Evolutionary conservation across 768 basidiomycete genomes (phyloP).

Genomic region (Zangia roseola): DNA sequence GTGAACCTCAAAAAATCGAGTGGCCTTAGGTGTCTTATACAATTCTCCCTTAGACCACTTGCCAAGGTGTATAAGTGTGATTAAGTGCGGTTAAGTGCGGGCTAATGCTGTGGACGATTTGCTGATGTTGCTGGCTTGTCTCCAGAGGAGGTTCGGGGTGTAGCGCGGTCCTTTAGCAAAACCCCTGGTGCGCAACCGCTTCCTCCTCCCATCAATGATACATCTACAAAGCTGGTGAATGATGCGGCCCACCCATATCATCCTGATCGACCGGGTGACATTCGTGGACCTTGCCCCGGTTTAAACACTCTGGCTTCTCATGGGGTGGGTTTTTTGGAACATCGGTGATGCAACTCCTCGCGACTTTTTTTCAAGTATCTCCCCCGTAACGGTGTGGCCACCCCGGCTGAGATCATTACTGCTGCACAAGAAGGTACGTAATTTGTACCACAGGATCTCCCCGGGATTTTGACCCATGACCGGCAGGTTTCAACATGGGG

Average conservation of each 20-base stretch:
- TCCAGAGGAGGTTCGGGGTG: slow-evolving; percentile 11
- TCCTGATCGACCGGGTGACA: slow-evolving; percentile 19
- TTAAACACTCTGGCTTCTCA: slow-evolving; percentile 27
- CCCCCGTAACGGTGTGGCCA: slow-evolving; percentile 18
- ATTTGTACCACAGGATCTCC: not conserved
- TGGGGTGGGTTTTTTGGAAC: slow-evolving; percentile 14
- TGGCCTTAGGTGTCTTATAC: no score
- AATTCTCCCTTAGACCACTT: no score
- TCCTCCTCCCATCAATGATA: slow-evolving; percentile 24
- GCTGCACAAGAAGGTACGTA: slow-evolving; percentile 22
- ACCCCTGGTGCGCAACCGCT: slow-evolving; percentile 25
- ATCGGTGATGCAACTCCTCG: not conserved
- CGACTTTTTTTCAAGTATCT: slow-evolving; percentile 16
- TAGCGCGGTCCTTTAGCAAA: slow-evolving; percentile 11
- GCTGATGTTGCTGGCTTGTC: slow-evolving; percentile 11
- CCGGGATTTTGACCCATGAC: not conserved
- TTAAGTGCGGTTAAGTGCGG: no score
- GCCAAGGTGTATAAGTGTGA: no score
- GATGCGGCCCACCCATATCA: slow-evolving; percentile 19
- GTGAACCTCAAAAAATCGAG: no score
- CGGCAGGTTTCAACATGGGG: slow-evolving; percentile 27
- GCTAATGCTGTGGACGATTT: no score
- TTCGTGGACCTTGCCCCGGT: slow-evolving; percentile 27
- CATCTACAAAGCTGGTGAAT: slow-evolving; percentile 23
- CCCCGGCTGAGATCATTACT: slow-evolving; percentile 23